A percentile compares a stretch with the other conserved stretches of the same genome.
Conservation (phyloP, 441 rosid genomes). For the Oxalis stricta region DNA sequence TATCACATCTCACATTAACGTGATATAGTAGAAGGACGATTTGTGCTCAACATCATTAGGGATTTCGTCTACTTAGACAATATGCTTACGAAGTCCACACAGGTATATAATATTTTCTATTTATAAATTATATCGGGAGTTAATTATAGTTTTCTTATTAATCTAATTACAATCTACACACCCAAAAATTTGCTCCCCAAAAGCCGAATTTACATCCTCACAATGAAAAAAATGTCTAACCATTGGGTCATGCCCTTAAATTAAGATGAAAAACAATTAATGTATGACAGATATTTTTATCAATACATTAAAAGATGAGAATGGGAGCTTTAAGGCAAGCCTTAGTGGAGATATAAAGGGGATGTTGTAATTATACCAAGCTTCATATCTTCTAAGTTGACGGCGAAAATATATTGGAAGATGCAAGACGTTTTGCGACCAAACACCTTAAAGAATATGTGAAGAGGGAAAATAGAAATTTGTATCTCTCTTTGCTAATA, state of each 20-base stretch:
- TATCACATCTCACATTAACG: too few species aligned
- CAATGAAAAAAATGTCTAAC: too few species aligned
- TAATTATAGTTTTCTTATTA: too few species aligned
- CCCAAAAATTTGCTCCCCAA: too few species aligned
- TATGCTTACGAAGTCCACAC: not conserved
- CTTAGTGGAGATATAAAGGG: not conserved
- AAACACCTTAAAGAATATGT: slow-evolving; percentile 2
- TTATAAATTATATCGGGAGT: too few species aligned
- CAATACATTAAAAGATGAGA: not conserved
- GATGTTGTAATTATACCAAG: slow-evolving; percentile 21
- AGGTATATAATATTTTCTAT: not conserved
- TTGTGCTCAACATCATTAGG: too few species aligned
- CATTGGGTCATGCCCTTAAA: too few species aligned
- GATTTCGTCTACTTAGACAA: not conserved
- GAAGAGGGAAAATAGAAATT: not conserved
- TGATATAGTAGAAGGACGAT: too few species aligned
- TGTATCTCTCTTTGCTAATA: slow-evolving; percentile 2
- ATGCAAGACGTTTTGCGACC: slow-evolving; percentile 11
- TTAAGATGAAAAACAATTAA: too few species aligned
- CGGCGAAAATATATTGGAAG: slow-evolving; percentile 12
- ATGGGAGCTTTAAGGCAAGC: not conserved
- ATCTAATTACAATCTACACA: too few species aligned
- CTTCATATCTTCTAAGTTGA: slow-evolving; percentile 14
- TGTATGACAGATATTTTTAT: not conserved
- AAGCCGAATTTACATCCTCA: too few species aligned